Evolutionary conservation across 1,139 yeast species (phyloP).

Genomic region (Taphrina communis): DNA sequence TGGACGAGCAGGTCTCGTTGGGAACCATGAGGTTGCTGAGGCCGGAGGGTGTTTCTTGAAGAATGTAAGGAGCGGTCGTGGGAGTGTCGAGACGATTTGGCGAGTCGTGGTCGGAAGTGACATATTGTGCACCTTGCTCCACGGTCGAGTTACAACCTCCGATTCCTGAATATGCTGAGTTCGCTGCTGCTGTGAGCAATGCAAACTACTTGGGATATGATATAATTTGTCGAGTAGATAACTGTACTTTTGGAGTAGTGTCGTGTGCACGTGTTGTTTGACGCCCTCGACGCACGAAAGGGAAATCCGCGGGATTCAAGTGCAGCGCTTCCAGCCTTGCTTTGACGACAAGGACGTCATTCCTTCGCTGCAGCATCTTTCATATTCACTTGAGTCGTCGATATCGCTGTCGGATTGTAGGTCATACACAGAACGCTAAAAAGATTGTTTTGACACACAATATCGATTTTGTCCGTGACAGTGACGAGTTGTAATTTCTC

Average conservation of each 20-base stretch:
- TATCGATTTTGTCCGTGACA: neutral
- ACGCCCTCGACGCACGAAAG: neutral
- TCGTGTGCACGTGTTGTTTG: neutral
- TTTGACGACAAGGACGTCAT: neutral
- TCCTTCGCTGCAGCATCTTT: neutral
- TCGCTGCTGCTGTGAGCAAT: no score
- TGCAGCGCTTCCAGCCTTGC: neutral
- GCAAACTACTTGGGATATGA: no score
- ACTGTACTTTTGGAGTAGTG: neutral
- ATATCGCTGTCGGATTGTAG: no score
- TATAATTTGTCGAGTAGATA: no score
- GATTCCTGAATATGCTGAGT: neutral
- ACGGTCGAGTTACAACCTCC: neutral
- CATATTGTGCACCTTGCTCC: neutral
- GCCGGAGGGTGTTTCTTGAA: slow-evolving; percentile 38
- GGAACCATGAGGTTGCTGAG: slow-evolving; percentile 62
- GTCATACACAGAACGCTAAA: no score
- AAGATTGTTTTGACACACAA: no score
- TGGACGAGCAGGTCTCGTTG: slow-evolving; percentile 78
- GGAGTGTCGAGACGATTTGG: slow-evolving; percentile 22
- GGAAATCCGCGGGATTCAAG: neutral
- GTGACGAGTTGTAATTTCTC: neutral
- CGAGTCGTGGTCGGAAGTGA: slow-evolving; percentile 5
- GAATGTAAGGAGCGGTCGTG: slow-evolving; percentile 27
- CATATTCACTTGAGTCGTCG: no score